Percentiles rank a stretch among this genome's conserved stretches.
Evolutionary conservation across 176 grass and related monocot genomes (phyloP).

Genomic region (Chloris gayana): DNA sequence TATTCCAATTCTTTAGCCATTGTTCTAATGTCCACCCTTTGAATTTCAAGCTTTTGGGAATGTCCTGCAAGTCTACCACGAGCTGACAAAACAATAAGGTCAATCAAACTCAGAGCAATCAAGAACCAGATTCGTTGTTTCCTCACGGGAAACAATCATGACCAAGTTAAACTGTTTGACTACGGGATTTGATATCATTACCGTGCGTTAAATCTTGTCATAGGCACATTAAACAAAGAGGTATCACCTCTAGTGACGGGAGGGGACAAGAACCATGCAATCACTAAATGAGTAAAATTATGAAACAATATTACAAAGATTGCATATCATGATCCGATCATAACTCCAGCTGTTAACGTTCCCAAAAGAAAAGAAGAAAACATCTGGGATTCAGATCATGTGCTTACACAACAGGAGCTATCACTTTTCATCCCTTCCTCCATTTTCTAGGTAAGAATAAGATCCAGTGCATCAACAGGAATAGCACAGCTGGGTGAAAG

Average conservation of each 20-base stretch:
- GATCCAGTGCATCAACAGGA: background rate
- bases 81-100: background rate
- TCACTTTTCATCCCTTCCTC: background rate
- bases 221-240: background rate
- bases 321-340: background rate
- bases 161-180: background rate
- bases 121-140: constrained; percentile 25
- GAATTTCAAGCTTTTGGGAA: background rate
- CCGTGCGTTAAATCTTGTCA: background rate
- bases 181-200: background rate
- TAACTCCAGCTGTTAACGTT: background rate
- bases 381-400: background rate
- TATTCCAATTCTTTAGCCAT: background rate
- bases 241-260: background rate
- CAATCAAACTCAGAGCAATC: background rate
- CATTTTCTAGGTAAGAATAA: background rate
- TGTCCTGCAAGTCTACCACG: background rate
- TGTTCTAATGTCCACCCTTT: too few relatives aligned
- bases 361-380: background rate
- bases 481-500: background rate
- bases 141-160: constrained; percentile 12
- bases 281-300: background rate
- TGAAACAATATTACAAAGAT: background rate
- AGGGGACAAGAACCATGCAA: background rate
- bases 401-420: background rate